These are phyloP conservation scores for Hyaloscypha hepaticicola DNA, from an alignment of 495 filamentous ascomycete genomes.

Conservation along the genomic window DNA sequence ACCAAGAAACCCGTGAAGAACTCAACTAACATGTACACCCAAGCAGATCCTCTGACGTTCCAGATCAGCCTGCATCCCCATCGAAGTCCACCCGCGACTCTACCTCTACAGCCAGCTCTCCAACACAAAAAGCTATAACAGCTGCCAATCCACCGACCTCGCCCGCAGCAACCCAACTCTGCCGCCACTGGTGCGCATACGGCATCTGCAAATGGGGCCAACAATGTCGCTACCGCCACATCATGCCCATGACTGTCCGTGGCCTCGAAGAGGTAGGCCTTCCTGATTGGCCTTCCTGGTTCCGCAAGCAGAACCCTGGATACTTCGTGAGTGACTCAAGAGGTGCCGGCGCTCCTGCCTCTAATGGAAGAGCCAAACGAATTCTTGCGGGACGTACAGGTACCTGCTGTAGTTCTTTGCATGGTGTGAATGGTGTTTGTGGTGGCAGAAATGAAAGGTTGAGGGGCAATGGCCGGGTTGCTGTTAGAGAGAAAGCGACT, in stretches of 20 bases:
- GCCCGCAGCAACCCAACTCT: constrained; percentile 34
- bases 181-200: constrained; percentile 45
- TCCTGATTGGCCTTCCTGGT: constrained; percentile 39
- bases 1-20: neutral
- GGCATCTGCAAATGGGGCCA: constrained; percentile 45
- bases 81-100: neutral
- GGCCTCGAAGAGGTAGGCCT: constrained; percentile 41
- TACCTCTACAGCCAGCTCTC: neutral
- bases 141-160: constrained; percentile 1
- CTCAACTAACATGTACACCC: neutral
- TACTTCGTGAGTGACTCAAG: constrained; percentile 22
- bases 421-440: neutral
- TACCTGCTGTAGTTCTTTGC: neutral
- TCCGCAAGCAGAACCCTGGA: constrained; percentile 19
- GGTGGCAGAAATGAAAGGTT: neutral
- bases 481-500: neutral
- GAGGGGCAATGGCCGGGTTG: neutral
- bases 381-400: neutral
- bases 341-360: neutral
- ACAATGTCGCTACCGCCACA: constrained; percentile 42
- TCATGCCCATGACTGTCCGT: constrained; percentile 39
- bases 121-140: neutral
- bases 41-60: neutral
- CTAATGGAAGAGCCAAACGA: neutral
- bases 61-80: neutral